Conservation (phyloP, 176 grass and related monocot genomes). For the Oryza meyeriana region DNA sequence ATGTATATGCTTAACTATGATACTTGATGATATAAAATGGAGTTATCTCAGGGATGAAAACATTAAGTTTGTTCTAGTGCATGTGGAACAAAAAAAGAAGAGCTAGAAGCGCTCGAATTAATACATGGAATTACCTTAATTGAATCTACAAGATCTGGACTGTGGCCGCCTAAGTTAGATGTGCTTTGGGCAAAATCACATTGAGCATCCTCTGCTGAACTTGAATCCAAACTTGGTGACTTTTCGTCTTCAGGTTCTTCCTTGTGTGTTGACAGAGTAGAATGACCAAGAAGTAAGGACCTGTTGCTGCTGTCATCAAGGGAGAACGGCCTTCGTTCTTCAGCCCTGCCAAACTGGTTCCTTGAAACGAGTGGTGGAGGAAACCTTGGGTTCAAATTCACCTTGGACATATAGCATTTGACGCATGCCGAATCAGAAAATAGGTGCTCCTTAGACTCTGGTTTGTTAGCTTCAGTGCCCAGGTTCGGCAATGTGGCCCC, state of each 20-base stretch:
- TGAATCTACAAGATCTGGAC: conserved; percentile 41
- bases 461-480: conserved; percentile 33
- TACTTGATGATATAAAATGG: not conserved
- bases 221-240: conserved; percentile 54
- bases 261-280: conserved; percentile 67
- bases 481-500: conserved; percentile 45
- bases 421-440: conserved; percentile 58
- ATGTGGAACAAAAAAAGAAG: not conserved
- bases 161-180: conserved; percentile 32
- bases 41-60: not conserved
- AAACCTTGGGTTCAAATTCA: conserved; percentile 84
- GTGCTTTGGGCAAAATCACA: conserved; percentile 27
- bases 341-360: conserved; percentile 43
- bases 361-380: conserved; percentile 64
- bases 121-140: conserved; percentile 46
- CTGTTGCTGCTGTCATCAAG: conserved; percentile 36
- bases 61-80: not conserved
- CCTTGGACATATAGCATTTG: conserved; percentile 68
- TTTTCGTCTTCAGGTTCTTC: conserved; percentile 87
- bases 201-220: conserved; percentile 32
- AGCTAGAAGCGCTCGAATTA: not conserved
- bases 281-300: conserved; percentile 42
- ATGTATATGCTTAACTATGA: not conserved
- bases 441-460: conserved; percentile 48
- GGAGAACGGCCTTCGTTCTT: conserved; percentile 33